A percentile compares a stretch with the other conserved stretches of the same genome.
Evolutionary conservation across 2,329 filamentous ascomycete species (phyloP).

Genomic region (Aspergillus sp.): DNA sequence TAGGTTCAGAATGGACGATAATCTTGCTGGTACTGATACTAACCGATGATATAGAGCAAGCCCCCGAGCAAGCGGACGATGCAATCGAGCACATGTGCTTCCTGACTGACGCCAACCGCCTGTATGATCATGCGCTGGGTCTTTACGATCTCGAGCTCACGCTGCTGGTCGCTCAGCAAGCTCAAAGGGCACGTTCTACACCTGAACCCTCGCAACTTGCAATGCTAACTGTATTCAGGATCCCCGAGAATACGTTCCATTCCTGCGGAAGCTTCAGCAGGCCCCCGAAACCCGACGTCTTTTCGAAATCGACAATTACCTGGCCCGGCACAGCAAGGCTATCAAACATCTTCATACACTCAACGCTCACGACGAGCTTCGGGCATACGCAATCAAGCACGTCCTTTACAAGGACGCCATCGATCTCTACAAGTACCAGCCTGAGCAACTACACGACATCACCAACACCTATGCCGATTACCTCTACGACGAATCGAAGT

Average conservation of each 20-base stretch:
- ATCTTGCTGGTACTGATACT: constrained; percentile 11
- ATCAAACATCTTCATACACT: constrained; percentile 72
- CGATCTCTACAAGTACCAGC: constrained; percentile 79
- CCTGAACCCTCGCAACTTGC: not conserved
- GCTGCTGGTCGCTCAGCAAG: constrained; percentile 88
- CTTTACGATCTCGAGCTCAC: constrained; percentile 90
- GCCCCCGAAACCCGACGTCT: constrained; percentile 68
- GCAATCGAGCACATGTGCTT: constrained; percentile 98
- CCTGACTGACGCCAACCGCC: constrained; percentile 84
- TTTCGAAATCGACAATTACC: constrained; percentile 86
- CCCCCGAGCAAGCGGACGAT: constrained; percentile 73
- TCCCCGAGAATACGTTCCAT: constrained; percentile 91
- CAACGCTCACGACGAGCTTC: constrained; percentile 73
- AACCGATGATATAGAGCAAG: constrained; percentile 48
- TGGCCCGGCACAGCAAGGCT: constrained; percentile 74
- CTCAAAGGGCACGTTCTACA: constrained; percentile 64
- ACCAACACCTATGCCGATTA: constrained; percentile 77
- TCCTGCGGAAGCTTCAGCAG: constrained; percentile 81
- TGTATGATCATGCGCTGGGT: constrained; percentile 87
- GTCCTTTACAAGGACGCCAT: constrained; percentile 75
- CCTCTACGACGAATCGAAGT: constrained; percentile 71
- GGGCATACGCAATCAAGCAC: constrained; percentile 76
- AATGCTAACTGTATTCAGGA: constrained; percentile 52
- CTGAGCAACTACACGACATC: constrained; percentile 63
- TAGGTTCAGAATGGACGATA: constrained; percentile 22